Evolutionary conservation across 305 asterid genomes (phyloP), one percentile per base, ranked within the genome.

Genomic region (Plantago coronopus): DNA sequence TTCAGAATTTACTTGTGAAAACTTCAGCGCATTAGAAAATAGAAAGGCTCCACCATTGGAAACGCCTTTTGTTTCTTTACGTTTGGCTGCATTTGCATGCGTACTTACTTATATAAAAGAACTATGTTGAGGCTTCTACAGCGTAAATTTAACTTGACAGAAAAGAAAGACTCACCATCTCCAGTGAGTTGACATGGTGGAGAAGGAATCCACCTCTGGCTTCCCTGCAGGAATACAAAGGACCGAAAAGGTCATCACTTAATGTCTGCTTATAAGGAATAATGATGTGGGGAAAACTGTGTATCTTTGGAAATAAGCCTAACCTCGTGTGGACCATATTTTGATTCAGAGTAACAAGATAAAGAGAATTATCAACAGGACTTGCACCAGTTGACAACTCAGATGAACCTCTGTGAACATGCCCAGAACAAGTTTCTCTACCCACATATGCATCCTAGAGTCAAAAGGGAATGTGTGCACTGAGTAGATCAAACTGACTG

Each of bases 401-500:
- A 17, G 17, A 23, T n/a, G 66, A 22, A 42, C 44, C 65, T 60
- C 56, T 58, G 40, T 59, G 63, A 44, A 53, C 22, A 50, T 47
- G 29, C 48, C 65, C 72, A 7, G 42, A 48, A 69, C 75, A 66
- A 7, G 51, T 49, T 47, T 58, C 71, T 44, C 53, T 62, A 57
- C 83, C 73, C 67, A 83, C 60, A 57, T 74, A 86, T 16, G 81
- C 81, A 63, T 86, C 74, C 95, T 86, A 54, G 34, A 3, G 29
- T 62, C 46, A 34, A 60, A 61, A 66, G n/a, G 42, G 17, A 58
- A 55, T 37, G 19, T 15, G 21, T 27, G 31, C 5, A 27, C 2
- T 2, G 31, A 27, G 31, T 34, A 9, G 7, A 34, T 34, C 40
- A 9, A 34, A 34, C 40, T 0, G 40, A 34, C 40, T 34, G 40